A percentile compares a stretch with the other conserved stretches of the same genome.
Conservation (phyloP, 1,284 basidiomycete species). For the Schizophyllum amplum region DNA sequence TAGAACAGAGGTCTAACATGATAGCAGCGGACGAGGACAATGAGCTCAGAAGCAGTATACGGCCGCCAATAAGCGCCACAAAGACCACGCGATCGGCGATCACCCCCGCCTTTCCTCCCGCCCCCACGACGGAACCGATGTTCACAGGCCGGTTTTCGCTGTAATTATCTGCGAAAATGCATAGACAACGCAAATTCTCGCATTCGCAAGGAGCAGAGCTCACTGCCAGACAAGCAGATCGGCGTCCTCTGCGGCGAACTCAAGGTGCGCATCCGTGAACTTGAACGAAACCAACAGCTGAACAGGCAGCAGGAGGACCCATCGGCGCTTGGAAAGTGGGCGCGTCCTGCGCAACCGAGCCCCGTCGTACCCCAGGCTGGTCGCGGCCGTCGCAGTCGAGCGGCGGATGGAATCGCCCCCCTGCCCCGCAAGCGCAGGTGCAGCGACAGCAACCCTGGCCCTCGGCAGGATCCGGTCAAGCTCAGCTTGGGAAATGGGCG, state of each 20-base stretch:
- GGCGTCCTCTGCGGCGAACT: not conserved
- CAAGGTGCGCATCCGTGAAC: not conserved
- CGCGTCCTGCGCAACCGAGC: not conserved
- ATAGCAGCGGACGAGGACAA: too few relatives aligned
- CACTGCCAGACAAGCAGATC: not conserved
- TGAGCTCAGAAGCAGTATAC: too few relatives aligned
- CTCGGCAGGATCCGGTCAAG: not conserved
- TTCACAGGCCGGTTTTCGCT: not conserved
- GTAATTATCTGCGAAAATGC: not conserved
- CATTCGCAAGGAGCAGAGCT: not conserved
- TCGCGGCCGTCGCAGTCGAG: not conserved
- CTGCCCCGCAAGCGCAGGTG: not conserved
- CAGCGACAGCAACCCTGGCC: not conserved
- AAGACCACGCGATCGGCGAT: too few relatives aligned
- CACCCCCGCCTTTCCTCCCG: not conserved
- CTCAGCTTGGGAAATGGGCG: not conserved
- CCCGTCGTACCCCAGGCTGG: not conserved
- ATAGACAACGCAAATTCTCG: not conserved
- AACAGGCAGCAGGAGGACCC: not conserved
- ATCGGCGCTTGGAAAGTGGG: not conserved
- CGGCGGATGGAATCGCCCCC: not conserved
- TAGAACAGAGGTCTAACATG: constrained; percentile 90
- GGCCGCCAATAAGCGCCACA: too few relatives aligned
- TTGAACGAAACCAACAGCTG: not conserved
- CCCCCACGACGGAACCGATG: not conserved